phyloP scores from a whole-genome alignment of 805 yeast genomes.

The Kodamaea restingae region DNA sequence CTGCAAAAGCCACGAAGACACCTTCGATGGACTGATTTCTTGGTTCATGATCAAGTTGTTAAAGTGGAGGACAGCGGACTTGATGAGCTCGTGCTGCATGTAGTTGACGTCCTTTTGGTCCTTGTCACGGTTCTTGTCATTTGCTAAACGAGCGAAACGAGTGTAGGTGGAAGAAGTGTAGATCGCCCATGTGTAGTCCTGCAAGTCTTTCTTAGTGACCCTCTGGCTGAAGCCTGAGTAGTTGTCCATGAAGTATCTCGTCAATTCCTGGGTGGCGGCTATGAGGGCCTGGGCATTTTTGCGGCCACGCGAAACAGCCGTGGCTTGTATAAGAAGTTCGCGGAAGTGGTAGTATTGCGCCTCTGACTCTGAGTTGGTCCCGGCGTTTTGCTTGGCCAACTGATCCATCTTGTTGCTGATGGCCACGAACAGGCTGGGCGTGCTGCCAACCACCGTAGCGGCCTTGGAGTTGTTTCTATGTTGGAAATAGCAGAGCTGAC shows the following conservation, averaged over 20 bases:
- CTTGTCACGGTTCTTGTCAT: constrained; percentile 33
- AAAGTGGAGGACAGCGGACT: constrained; percentile 29
- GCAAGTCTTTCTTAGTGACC: constrained; percentile 20
- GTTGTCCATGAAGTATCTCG: constrained; percentile 9
- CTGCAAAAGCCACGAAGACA: constrained; percentile 18
- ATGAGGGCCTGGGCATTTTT: constrained; percentile 1
- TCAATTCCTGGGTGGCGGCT: constrained; percentile 5
- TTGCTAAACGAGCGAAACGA: constrained; percentile 31
- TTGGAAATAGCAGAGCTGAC: constrained; percentile 6
- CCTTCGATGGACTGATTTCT: constrained; percentile 24
- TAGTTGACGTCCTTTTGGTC: constrained; percentile 28
- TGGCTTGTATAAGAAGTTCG: constrained; percentile 26
- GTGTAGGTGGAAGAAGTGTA: constrained; percentile 25
- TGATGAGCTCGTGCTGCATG: constrained; percentile 28
- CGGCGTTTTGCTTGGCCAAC: constrained; percentile 6
- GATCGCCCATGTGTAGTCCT: constrained; percentile 19
- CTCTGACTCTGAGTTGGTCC: constrained; percentile 12
- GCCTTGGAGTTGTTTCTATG: constrained; percentile 7
- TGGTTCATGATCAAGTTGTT: constrained; percentile 28
- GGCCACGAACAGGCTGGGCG: neutral
- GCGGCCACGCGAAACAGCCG: constrained; percentile 10
- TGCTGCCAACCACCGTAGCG: neutral
- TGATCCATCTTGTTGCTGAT: constrained; percentile 4
- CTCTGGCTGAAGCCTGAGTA: constrained; percentile 18
- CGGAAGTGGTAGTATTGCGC: constrained; percentile 25